phyloP scores from a whole-genome alignment of 139 green algal species.

The Tetradesmus obliquus region DNA sequence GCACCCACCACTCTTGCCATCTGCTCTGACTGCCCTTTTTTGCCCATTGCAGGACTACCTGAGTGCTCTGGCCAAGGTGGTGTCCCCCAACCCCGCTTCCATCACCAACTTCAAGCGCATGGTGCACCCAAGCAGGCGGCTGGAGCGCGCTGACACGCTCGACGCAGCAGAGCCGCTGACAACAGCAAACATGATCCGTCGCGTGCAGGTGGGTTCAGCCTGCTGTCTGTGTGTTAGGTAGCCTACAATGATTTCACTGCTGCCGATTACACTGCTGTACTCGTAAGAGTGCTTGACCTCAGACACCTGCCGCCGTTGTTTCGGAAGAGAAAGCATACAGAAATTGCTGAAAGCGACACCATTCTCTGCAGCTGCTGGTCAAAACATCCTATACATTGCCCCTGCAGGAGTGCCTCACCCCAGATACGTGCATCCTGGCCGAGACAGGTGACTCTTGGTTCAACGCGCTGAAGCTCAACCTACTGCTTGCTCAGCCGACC shows the following conservation, averaged over 20 bases:
- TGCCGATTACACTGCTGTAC: too few species aligned
- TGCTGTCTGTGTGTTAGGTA: too few species aligned
- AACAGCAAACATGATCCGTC: not conserved
- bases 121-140: not conserved
- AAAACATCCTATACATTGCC: too few species aligned
- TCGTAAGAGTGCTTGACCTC: too few species aligned
- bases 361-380: too few species aligned
- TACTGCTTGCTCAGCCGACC: constrained; percentile 31
- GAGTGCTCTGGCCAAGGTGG: constrained; percentile 49
- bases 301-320: too few species aligned
- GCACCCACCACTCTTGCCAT: too few species aligned
- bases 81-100: constrained; percentile 56
- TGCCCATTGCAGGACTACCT: constrained; percentile 75
- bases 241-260: too few species aligned
- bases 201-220: not conserved
- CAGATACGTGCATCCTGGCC: constrained; percentile 55
- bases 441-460: constrained; percentile 85
- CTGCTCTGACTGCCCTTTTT: too few species aligned
- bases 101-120: constrained; percentile 54
- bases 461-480: constrained; percentile 81
- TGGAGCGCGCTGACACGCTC: not conserved
- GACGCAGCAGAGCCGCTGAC: not conserved
- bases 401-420: constrained; percentile 67
- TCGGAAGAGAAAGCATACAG: too few species aligned
- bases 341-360: too few species aligned